Base-by-base conservation (phyloP, 2,329 filamentous ascomycete species). In the Pseudohalonectria lignicola region DNA sequence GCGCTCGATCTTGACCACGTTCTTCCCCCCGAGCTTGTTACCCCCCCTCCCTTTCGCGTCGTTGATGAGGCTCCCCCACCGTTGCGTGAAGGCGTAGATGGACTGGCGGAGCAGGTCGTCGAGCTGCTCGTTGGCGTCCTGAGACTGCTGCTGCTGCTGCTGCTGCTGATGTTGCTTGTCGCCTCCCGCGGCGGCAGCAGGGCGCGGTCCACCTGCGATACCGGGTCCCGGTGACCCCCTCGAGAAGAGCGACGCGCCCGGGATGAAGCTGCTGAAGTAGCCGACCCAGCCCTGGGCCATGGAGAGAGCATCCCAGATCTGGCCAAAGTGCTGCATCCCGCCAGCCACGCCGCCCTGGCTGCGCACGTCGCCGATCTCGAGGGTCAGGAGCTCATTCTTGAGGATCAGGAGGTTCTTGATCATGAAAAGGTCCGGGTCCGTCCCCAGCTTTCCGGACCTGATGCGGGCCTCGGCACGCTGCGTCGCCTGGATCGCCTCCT, bases 311-410 rank as follows among this genome's bases (percentile, higher is more conserved):
- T 78, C 73, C 75, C 76, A 80, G 30, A 81, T 79, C 43, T 74
- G 74, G 13, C 67, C 61, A 49, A 81, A 79, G 49, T 81, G 75
- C 47, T 79, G 73, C 63, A 75, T 69, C 4, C 64, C 61, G n/a
- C n/a, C n/a, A n/a, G n/a, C n/a, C 13, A 61, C 54, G 6, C 61
- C 57, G 32, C 26, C 31, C 25, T 37, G 41, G 39, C 69, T 71
- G 42, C 74, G 64, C 13, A 77, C 69, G 46, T 79, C 75, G 37
- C 75, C 88, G 47, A 98, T 95, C 61, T 98, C 92, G 44, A 98
- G 87, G 9, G 88, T 88, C 19, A 98, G 79, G 37, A 98, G 83
- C 55, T 95, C 86, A 54, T 95, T 93, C 60, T 96, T 96, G 37
- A 98, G 74, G 36, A 95, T 81, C 36, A 98, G 80, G 2, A 98